Conservation (phyloP, 139 green algal genomes). For the Chlorella vulgaris region DNA sequence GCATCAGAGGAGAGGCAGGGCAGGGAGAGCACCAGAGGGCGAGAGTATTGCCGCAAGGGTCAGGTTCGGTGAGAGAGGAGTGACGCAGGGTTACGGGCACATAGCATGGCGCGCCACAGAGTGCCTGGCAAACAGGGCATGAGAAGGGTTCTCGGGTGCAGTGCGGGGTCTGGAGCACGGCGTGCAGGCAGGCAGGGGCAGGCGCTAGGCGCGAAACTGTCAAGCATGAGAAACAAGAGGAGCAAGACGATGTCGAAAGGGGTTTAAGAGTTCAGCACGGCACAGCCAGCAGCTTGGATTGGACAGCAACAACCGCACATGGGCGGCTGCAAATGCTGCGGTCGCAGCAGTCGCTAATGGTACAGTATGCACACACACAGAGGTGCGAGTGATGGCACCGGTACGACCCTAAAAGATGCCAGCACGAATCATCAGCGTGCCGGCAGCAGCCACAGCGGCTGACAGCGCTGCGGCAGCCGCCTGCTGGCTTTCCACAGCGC, state of each 20-base stretch:
- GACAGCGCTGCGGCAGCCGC: constrained; percentile 71
- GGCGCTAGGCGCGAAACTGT: too few relatives aligned
- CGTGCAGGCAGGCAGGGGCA: too few relatives aligned
- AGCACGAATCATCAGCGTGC: constrained; percentile 74
- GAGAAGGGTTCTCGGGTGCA: background rate
- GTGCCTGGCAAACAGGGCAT: background rate
- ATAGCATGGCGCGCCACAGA: background rate
- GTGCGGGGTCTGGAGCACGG: too few relatives aligned
- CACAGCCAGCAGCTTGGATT: too few relatives aligned
- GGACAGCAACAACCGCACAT: too few relatives aligned
- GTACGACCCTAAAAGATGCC: constrained; percentile 66
- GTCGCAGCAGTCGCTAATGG: too few relatives aligned
- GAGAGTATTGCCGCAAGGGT: background rate
- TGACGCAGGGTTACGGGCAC: background rate
- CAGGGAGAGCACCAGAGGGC: background rate
- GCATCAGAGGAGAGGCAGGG: background rate
- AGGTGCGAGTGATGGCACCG: too few relatives aligned
- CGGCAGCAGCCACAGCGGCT: constrained; percentile 81
- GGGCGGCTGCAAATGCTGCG: too few relatives aligned
- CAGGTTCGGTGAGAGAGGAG: background rate
- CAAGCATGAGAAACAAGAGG: too few relatives aligned
- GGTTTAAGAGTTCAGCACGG: too few relatives aligned
- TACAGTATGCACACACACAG: too few relatives aligned
- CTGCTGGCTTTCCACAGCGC: constrained; percentile 77
- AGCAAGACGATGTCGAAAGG: too few relatives aligned